Evolutionary conservation across 2,329 filamentous ascomycete genomes (phyloP).

Genomic region (Corynespora cassiicola): DNA sequence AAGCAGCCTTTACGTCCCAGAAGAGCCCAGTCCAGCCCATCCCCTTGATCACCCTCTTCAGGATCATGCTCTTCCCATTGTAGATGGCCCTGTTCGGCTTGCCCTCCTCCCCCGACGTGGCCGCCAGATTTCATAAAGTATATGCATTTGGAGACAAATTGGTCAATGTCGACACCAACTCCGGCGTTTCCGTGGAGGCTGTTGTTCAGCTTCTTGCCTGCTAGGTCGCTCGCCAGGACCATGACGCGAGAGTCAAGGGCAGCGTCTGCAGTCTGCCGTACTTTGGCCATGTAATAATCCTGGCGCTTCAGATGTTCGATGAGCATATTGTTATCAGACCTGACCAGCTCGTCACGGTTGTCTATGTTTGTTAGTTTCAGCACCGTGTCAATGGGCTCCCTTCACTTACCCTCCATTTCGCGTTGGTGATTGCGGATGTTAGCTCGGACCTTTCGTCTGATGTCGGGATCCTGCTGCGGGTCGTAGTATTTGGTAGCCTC

Average conservation of each 20-base stretch:
- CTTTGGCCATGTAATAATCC: conserved; percentile 69
- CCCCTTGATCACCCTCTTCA: conserved; percentile 69
- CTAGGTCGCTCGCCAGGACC: conserved; percentile 79
- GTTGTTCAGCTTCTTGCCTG: conserved; percentile 77
- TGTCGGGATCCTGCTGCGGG: conserved; percentile 78
- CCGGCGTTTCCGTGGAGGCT: conserved; percentile 75
- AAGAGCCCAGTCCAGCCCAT: conserved; percentile 83
- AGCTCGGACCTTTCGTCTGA: conserved; percentile 74
- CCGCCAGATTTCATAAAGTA: conserved; percentile 78
- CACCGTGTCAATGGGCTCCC: conserved; percentile 1
- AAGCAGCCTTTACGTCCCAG: conserved; percentile 80
- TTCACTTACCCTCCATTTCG: conserved; percentile 62
- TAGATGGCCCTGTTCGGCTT: too few relatives aligned
- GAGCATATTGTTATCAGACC: conserved; percentile 69
- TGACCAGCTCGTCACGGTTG: conserved; percentile 74
- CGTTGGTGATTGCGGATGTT: conserved; percentile 71
- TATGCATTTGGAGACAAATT: conserved; percentile 90
- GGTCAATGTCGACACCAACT: conserved; percentile 84
- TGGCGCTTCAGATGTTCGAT: conserved; percentile 70
- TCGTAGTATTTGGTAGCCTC: conserved; percentile 67
- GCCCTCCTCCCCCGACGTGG: conserved; percentile 49
- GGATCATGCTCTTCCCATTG: conserved; percentile 61
- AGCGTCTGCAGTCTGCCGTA: conserved; percentile 89
- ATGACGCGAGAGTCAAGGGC: conserved; percentile 88
- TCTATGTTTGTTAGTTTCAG: conserved; percentile 52